Conservation (phyloP, 2,329 filamentous ascomycete species). For the Talaromyces amestolkiae region DNA sequence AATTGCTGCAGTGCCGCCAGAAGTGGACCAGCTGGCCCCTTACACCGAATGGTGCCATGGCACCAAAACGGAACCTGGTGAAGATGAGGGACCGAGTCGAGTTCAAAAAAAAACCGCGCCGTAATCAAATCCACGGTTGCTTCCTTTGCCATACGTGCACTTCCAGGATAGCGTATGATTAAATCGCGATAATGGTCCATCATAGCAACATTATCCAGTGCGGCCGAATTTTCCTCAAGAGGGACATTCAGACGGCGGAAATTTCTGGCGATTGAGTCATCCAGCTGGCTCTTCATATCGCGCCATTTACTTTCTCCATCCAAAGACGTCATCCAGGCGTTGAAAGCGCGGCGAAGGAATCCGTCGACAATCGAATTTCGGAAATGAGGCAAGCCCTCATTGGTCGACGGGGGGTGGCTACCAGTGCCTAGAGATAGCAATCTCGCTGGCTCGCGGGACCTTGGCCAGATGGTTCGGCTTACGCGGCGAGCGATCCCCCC, state of each 20-base stretch:
- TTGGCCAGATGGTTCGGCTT: conserved; percentile 1
- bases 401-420: not conserved
- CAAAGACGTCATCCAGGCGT: conserved; percentile 1
- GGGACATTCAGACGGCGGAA: conserved; percentile 10
- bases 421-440: not conserved
- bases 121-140: conserved; percentile 16
- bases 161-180: conserved; percentile 19
- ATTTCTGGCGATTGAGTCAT: conserved; percentile 1
- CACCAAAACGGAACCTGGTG: not conserved
- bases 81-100: not conserved
- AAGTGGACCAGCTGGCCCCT: not conserved
- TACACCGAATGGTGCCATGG: not conserved
- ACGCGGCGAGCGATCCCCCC: not conserved
- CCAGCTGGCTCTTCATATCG: conserved; percentile 7
- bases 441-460: not conserved
- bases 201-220: not conserved
- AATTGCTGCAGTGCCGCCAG: not conserved
- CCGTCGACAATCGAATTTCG: not conserved
- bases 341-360: conserved; percentile 2
- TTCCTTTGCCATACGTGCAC: conserved; percentile 12
- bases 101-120: conserved; percentile 19
- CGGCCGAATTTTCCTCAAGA: conserved; percentile 10
- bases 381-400: not conserved
- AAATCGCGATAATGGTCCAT: conserved; percentile 5
- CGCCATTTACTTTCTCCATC: not conserved